These are phyloP conservation scores for Sparassis latifolia DNA, from an alignment of 1,284 basidiomycete species.

Conservation along the genomic window DNA sequence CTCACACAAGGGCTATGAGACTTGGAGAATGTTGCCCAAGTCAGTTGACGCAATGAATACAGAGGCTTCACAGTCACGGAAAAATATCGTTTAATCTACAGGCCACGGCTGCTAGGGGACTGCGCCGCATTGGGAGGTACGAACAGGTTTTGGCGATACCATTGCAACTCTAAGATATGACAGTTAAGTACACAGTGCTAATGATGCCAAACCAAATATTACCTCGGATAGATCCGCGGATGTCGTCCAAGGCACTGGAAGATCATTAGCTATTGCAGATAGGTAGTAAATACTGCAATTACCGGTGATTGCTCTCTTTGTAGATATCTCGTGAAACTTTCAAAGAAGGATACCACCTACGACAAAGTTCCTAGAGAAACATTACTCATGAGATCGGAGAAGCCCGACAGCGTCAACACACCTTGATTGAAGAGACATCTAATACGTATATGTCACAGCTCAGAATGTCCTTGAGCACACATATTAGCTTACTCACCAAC, in stretches of 20 bases:
- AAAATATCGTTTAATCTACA: too few species aligned
- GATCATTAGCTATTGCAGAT: neutral
- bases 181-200: neutral
- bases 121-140: slow-evolving; percentile 4
- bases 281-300: slow-evolving; percentile 7
- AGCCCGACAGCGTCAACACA: slow-evolving; percentile 14
- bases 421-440: slow-evolving; percentile 80
- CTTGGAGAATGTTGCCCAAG: too few species aligned
- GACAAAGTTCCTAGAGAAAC: slow-evolving; percentile 52
- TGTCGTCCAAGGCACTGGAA: slow-evolving; percentile 71
- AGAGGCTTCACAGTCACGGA: too few species aligned
- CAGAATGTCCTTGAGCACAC: neutral
- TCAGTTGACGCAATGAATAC: too few species aligned
- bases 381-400: neutral
- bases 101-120: too few species aligned
- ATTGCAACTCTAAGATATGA: slow-evolving; percentile 12
- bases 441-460: neutral
- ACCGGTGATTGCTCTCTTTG: slow-evolving; percentile 46
- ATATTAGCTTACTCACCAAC: slow-evolving; percentile 16
- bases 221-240: slow-evolving; percentile 70
- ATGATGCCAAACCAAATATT: slow-evolving; percentile 1
- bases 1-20: too few species aligned
- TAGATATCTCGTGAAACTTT: slow-evolving; percentile 19
- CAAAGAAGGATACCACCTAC: slow-evolving; percentile 60
- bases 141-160: slow-evolving; percentile 21